phyloP scores from a whole-genome alignment of 2,329 filamentous ascomycete species.

The Cercospora sp. region DNA sequence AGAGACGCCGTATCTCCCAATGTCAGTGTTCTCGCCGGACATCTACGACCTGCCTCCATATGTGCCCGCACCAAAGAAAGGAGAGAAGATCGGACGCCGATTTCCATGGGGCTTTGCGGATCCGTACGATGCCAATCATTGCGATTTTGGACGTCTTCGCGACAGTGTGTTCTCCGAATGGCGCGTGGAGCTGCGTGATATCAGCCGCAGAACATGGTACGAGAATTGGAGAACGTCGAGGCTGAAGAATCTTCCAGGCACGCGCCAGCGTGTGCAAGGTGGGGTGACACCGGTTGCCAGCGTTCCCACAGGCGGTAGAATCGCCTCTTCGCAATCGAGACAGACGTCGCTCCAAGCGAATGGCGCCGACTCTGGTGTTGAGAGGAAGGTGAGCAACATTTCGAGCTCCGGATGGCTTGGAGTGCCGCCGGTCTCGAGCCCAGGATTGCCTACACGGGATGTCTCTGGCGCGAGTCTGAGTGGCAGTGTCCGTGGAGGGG shows the following conservation, averaged over 20 bases:
- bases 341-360: constrained; percentile 16
- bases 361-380: constrained; percentile 14
- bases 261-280: constrained; percentile 33
- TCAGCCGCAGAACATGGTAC: constrained; percentile 90
- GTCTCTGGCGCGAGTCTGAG: constrained; percentile 2
- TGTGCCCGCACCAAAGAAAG: constrained; percentile 45
- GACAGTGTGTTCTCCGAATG: constrained; percentile 92
- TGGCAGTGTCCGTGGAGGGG: constrained; percentile 1
- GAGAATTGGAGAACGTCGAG: constrained; percentile 81
- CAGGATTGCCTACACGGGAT: background rate
- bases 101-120: constrained; percentile 98
- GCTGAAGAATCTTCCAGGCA: constrained; percentile 41
- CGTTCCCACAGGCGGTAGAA: constrained; percentile 37
- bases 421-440: background rate
- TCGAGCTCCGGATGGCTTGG: constrained; percentile 1
- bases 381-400: constrained; percentile 23
- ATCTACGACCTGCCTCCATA: constrained; percentile 70
- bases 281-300: constrained; percentile 40
- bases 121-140: constrained; percentile 86
- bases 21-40: constrained; percentile 93
- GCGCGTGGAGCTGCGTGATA: constrained; percentile 85
- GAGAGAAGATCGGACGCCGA: constrained; percentile 73
- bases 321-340: constrained; percentile 19
- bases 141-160: constrained; percentile 87
- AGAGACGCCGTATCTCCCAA: constrained; percentile 70